Conservation (phyloP, 2,329 filamentous ascomycete species). For the Arthrobotrys musiformis region DNA sequence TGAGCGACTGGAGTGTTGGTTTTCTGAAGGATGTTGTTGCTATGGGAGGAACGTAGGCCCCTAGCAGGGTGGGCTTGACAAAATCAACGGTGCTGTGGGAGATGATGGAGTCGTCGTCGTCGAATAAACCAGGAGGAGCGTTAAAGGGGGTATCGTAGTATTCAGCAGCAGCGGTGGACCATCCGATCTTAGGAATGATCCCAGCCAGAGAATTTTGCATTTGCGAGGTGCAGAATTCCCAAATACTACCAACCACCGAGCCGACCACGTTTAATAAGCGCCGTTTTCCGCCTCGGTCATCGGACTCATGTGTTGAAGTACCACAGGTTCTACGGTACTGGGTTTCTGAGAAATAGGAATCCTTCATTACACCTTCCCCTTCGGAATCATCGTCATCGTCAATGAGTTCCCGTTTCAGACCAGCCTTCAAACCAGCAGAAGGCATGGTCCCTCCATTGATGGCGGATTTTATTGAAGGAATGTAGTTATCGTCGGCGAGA, state of each 20-base stretch:
- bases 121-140: constrained; percentile 48
- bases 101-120: constrained; percentile 23
- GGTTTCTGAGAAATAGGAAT: constrained; percentile 46
- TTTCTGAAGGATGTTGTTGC: constrained; percentile 40
- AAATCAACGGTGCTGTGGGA: constrained; percentile 24
- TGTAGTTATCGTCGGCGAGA: constrained; percentile 45
- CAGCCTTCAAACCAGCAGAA: constrained; percentile 42
- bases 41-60: neutral
- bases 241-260: constrained; percentile 54
- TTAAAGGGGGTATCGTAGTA: constrained; percentile 54
- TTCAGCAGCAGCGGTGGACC: constrained; percentile 47
- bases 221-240: constrained; percentile 55
- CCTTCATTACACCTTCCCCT: constrained; percentile 38
- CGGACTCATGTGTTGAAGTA: constrained; percentile 46
- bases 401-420: constrained; percentile 39
- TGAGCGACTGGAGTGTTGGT: constrained; percentile 41
- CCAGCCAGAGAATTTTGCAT: constrained; percentile 53
- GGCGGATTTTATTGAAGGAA: constrained; percentile 46
- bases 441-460: constrained; percentile 52
- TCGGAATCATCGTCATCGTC: constrained; percentile 32
- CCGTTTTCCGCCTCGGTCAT: constrained; percentile 48
- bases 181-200: constrained; percentile 53
- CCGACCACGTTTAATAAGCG: constrained; percentile 50
- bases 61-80: constrained; percentile 20
- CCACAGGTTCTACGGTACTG: constrained; percentile 50